Evolutionary conservation across 768 basidiomycete species (phyloP), one percentile per base, ranked within the genome.

Genomic region (Xerocomellus amylosporus): DNA sequence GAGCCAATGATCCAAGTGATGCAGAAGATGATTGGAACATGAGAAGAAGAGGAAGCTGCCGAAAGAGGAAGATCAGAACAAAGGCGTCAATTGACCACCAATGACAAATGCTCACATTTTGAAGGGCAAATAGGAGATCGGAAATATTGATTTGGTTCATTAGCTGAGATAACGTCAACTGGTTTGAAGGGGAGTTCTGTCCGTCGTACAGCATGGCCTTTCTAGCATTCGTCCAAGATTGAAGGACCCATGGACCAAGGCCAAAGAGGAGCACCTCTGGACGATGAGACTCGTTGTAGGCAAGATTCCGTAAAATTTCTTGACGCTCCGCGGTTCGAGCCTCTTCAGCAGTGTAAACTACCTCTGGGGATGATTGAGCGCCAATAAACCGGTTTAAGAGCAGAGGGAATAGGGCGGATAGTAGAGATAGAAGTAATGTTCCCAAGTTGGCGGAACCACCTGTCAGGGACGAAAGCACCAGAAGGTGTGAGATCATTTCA

Each of bases 221-320:
- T 60, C 85, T 75, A 4, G 90, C 82, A 31, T 71, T 75, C 5
- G 85, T 78, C 92, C 92, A 95, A 8, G 83, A 82, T 51, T 81
- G 77, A 54, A 94, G 73, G 50, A 94, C 86, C 93, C 92, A 95
- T 37, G 89, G 86, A 12, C 84, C 86, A 15, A 95, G 77, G 5
- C 89, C 89, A 68, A 93, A 95, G 4, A 94, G 75, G 33, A 86
- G 76, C 31, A 94, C 79, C 68, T 95, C 92, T 15, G 87, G 84
- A n/a, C 90, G 85, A 67, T 89, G 84, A 0, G 73, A 64, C 37
- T 90, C 90, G 63, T 83, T 87, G 68, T 88, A 83, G 0, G 85
- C 91, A 37, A 93, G 73, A 62, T 79, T 82, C 8, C 88, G 83
- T 78, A 92, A 81, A 40, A 79, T 81, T 64, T 92, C 89, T 64